These are phyloP conservation scores for Sporothrix sp. DNA, from an alignment of 2,329 filamentous ascomycete species.

Conservation along the genomic window DNA sequence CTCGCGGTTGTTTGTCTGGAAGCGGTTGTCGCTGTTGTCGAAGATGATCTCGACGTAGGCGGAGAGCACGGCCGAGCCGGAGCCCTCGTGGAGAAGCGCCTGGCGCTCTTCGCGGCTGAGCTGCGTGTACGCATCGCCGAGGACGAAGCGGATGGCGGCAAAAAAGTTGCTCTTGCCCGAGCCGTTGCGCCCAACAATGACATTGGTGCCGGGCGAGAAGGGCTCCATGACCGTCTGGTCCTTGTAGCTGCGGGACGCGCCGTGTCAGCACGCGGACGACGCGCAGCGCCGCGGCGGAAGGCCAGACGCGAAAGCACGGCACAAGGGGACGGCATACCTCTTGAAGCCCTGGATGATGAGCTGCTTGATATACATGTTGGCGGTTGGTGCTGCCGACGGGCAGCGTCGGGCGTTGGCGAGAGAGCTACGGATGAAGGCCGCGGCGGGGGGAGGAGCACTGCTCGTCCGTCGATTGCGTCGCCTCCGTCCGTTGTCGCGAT, in stretches of 20 bases:
- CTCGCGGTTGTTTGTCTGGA: constrained; percentile 86
- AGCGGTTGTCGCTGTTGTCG: constrained; percentile 93
- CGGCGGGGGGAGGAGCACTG: neutral
- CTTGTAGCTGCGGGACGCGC: constrained; percentile 65
- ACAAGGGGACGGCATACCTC: constrained; percentile 54
- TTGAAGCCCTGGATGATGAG: constrained; percentile 99
- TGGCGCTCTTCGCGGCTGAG: constrained; percentile 94
- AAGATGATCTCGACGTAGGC: constrained; percentile 99
- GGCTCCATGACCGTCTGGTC: constrained; percentile 98
- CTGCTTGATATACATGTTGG: constrained; percentile 94
- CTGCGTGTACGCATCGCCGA: constrained; percentile 94
- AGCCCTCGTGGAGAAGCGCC: constrained; percentile 93
- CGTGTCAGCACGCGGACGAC: constrained; percentile 6
- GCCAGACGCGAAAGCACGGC: too few species aligned
- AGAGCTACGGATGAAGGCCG: neutral
- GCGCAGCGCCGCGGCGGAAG: too few species aligned
- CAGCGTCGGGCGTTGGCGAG: constrained; percentile 16
- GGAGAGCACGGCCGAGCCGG: constrained; percentile 94
- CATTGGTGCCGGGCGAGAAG: constrained; percentile 94
- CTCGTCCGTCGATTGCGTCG: constrained; percentile 1
- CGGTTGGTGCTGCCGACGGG: constrained; percentile 23
- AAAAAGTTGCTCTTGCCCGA: constrained; percentile 99
- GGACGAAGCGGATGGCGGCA: constrained; percentile 93
- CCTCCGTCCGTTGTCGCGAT: constrained; percentile 13
- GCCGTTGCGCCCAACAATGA: constrained; percentile 97